Evolutionary conservation across 805 yeast genomes (phyloP).

Genomic region (Lachancea quebecensis): DNA sequence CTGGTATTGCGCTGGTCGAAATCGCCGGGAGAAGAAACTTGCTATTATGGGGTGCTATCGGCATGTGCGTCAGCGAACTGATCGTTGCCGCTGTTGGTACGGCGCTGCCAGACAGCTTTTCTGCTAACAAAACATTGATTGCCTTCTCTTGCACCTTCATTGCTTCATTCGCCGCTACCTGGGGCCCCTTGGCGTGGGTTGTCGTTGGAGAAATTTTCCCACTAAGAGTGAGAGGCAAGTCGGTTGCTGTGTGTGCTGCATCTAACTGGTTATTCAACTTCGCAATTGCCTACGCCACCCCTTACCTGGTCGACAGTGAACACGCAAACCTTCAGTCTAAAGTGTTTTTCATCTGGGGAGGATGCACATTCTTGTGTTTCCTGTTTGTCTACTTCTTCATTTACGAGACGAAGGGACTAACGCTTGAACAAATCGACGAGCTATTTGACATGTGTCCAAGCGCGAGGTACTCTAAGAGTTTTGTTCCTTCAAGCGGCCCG

Average conservation of each 20-base stretch:
- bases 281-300: slow-evolving; percentile 66
- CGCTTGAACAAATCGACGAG: slow-evolving; percentile 75
- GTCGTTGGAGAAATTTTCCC: slow-evolving; percentile 68
- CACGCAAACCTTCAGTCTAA: slow-evolving; percentile 64
- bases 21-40: slow-evolving; percentile 48
- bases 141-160: slow-evolving; percentile 59
- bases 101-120: slow-evolving; percentile 34
- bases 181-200: slow-evolving; percentile 69
- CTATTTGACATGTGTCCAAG: slow-evolving; percentile 10
- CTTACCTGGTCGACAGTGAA: slow-evolving; percentile 40
- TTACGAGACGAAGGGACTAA: slow-evolving; percentile 73
- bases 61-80: slow-evolving; percentile 42
- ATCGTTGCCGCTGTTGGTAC: slow-evolving; percentile 60
- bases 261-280: slow-evolving; percentile 66
- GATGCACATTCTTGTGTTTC: slow-evolving; percentile 49
- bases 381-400: slow-evolving; percentile 67
- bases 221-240: slow-evolving; percentile 58
- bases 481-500: slow-evolving; percentile 11
- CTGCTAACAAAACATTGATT: slow-evolving; percentile 14
- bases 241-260: slow-evolving; percentile 53
- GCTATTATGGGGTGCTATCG: slow-evolving; percentile 42
- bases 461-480: slow-evolving; percentile 13
- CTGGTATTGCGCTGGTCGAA: slow-evolving; percentile 47
- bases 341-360: slow-evolving; percentile 54
- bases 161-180: slow-evolving; percentile 67